phyloP scores from a whole-genome alignment of 2,329 filamentous ascomycete genomes.

The Stemphylium lycopersici region DNA sequence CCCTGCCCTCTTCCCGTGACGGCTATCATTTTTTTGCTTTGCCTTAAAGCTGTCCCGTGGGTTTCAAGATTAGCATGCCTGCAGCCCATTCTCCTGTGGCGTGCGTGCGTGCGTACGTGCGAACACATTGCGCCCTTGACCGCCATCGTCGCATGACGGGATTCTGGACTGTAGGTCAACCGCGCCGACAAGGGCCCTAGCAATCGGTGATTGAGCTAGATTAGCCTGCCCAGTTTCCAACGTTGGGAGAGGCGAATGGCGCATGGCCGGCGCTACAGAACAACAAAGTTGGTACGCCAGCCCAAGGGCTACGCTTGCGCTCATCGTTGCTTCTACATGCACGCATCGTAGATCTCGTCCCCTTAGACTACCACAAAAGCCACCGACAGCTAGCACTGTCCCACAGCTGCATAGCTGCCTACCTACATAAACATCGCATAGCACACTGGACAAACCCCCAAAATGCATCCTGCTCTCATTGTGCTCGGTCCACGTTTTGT shows the following conservation, averaged over 20 bases:
- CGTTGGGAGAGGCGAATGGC: conserved; percentile 4
- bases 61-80: too few species aligned
- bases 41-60: too few species aligned
- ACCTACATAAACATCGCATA: not conserved
- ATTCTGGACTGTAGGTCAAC: conserved; percentile 18
- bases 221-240: conserved; percentile 33
- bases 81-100: too few species aligned
- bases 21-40: too few species aligned
- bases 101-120: too few species aligned
- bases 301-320: conserved; percentile 4
- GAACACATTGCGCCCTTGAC: too few species aligned
- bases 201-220: conserved; percentile 20
- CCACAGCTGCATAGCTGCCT: not conserved
- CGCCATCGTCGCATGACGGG: conserved; percentile 23
- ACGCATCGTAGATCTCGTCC: conserved; percentile 10
- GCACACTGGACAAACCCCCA: not conserved
- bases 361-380: not conserved
- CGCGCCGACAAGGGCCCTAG: conserved; percentile 16
- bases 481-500: not conserved
- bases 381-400: not conserved
- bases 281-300: conserved; percentile 10
- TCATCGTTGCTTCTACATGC: conserved; percentile 17
- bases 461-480: not conserved
- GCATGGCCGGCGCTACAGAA: conserved; percentile 21
- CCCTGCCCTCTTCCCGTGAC: conserved; percentile 1